phyloP scores from a whole-genome alignment of 2,329 filamentous ascomycete genomes.

The Penicillium sp. region DNA sequence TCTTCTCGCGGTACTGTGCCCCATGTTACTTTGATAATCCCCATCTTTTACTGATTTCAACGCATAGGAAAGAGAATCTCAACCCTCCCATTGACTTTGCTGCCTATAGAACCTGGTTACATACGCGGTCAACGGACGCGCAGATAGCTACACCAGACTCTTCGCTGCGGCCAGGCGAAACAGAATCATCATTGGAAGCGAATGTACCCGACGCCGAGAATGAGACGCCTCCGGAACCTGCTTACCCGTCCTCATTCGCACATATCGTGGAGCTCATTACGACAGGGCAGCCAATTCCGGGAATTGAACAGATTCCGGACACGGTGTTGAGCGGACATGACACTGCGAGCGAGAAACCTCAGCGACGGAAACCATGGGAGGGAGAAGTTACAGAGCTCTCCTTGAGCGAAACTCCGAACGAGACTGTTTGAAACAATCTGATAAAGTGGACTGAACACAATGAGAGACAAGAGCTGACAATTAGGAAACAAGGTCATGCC shows the following conservation, averaged over 20 bases:
- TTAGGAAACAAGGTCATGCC: constrained; percentile 3
- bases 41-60: background rate
- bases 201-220: constrained; percentile 5
- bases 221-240: constrained; percentile 42
- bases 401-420: constrained; percentile 3
- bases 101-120: constrained; percentile 65
- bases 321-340: constrained; percentile 72
- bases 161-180: background rate
- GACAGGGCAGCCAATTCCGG: constrained; percentile 76
- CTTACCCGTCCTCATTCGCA: constrained; percentile 79
- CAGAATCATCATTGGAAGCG: constrained; percentile 4
- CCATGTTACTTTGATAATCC: background rate
- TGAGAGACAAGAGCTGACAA: background rate
- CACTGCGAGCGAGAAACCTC: constrained; percentile 51
- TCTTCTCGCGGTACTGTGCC: constrained; percentile 43
- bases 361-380: constrained; percentile 77
- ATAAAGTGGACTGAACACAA: background rate
- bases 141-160: background rate
- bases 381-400: constrained; percentile 44
- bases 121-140: constrained; percentile 12
- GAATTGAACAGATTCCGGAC: constrained; percentile 81
- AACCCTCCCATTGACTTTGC: constrained; percentile 59
- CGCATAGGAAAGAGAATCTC: constrained; percentile 38
- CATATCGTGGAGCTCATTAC: constrained; percentile 84
- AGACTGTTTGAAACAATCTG: background rate